Conservation (phyloP, 2,329 filamentous ascomycete species). For the Coniochaeta ligniaria region DNA sequence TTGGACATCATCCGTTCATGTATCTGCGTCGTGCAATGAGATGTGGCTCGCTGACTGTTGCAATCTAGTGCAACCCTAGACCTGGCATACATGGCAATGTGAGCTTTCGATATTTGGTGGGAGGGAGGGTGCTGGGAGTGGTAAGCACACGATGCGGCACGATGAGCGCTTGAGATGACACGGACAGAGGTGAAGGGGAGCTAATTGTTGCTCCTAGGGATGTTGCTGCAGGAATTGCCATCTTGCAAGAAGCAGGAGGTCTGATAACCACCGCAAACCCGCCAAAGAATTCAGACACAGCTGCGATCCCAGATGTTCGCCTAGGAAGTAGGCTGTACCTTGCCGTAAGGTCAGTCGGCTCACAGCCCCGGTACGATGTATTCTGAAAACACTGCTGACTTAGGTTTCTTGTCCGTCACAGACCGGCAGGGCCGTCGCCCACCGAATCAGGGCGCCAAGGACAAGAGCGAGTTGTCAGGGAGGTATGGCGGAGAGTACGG, state of each 20-base stretch:
- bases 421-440: conserved; percentile 55
- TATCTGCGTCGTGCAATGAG: neutral
- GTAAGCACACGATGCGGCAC: conserved; percentile 29
- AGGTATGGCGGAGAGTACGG: conserved; percentile 65
- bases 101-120: conserved; percentile 75
- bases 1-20: neutral
- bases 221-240: conserved; percentile 67
- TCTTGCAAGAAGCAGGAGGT: conserved; percentile 67
- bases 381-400: neutral
- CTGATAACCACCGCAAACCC: conserved; percentile 69
- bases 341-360: conserved; percentile 48
- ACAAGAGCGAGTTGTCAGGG: conserved; percentile 64
- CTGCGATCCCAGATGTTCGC: conserved; percentile 49
- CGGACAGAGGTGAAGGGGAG: neutral
- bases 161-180: neutral
- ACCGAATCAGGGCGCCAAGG: conserved; percentile 57
- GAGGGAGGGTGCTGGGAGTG: conserved; percentile 78
- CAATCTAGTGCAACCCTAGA: conserved; percentile 59
- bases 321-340: conserved; percentile 65
- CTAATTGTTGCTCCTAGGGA: conserved; percentile 39
- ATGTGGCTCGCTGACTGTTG: neutral
- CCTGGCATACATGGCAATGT: conserved; percentile 68
- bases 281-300: conserved; percentile 47
- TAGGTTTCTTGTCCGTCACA: conserved; percentile 24
- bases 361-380: neutral